A percentile compares a stretch with the other conserved stretches of the same genome.
These are phyloP conservation scores for Ogataea henricii DNA, from an alignment of 805 yeast genomes.

Conservation along the genomic window DNA sequence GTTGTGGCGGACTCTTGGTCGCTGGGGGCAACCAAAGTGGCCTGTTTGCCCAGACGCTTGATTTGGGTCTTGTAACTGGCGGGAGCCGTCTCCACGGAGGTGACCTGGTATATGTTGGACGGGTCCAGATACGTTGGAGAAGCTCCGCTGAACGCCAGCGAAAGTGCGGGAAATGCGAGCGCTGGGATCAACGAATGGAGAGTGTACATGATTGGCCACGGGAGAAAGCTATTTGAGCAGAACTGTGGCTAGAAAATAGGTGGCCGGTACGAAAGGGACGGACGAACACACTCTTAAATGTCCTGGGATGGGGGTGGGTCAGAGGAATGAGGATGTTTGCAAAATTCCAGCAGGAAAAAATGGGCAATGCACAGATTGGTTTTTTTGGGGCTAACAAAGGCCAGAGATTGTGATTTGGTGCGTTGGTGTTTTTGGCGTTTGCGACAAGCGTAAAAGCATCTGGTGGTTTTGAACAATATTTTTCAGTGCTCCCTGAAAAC, in stretches of 20 bases:
- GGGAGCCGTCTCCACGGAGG: slow-evolving; percentile 12
- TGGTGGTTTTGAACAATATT: not conserved
- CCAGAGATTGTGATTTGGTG: too few relatives aligned
- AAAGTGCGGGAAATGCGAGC: slow-evolving; percentile 3
- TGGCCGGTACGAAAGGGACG: too few relatives aligned
- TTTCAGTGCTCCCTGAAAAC: not conserved
- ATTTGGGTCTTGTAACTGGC: not conserved
- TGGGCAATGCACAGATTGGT: too few relatives aligned
- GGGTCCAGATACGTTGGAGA: slow-evolving; percentile 8
- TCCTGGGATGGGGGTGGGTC: too few relatives aligned
- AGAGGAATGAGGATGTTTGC: too few relatives aligned
- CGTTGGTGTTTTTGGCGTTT: too few relatives aligned
- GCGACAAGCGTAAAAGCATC: too few relatives aligned
- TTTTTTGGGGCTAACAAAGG: too few relatives aligned
- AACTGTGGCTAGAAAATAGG: too few relatives aligned
- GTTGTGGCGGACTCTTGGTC: not conserved
- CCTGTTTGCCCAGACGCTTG: slow-evolving; percentile 8
- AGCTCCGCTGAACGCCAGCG: slow-evolving; percentile 8
- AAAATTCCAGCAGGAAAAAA: too few relatives aligned
- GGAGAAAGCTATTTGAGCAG: too few relatives aligned
- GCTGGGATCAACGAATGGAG: not conserved
- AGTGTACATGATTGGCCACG: not conserved
- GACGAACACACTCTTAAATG: too few relatives aligned
- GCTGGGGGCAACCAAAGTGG: slow-evolving; percentile 6
- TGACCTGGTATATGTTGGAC: slow-evolving; percentile 25